Conservation (phyloP, 1,284 basidiomycete species). For the Caloboletus firmus region DNA sequence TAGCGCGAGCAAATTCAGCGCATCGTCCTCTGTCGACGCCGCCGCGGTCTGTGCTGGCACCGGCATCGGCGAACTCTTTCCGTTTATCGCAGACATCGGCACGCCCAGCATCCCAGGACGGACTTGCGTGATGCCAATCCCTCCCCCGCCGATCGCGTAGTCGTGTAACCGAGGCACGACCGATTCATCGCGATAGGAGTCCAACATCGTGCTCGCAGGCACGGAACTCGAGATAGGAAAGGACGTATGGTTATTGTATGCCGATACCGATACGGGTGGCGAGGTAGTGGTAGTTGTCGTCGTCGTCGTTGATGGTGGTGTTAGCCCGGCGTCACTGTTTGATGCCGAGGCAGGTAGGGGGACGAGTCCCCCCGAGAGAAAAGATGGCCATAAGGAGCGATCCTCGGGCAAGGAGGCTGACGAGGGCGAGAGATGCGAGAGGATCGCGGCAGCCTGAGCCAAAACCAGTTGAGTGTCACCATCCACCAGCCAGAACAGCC, state of each 20-base stretch:
- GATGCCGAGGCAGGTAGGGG: slow-evolving; percentile 48
- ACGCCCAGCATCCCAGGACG: slow-evolving; percentile 60
- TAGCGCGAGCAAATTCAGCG: slow-evolving; percentile 29
- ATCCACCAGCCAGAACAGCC: neutral
- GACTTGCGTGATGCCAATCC: slow-evolving; percentile 48
- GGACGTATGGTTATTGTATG: slow-evolving; percentile 20
- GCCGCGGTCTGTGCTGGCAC: neutral
- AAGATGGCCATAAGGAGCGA: slow-evolving; percentile 82
- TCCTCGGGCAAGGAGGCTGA: slow-evolving; percentile 87
- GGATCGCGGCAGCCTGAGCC: slow-evolving; percentile 85
- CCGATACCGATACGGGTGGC: slow-evolving; percentile 19
- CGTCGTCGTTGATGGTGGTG: neutral
- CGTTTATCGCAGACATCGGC: neutral
- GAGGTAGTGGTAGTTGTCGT: slow-evolving; percentile 5
- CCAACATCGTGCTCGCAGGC: slow-evolving; percentile 32
- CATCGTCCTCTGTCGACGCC: slow-evolving; percentile 21
- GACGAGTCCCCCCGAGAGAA: slow-evolving; percentile 67
- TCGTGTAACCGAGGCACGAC: slow-evolving; percentile 64
- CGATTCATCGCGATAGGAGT: slow-evolving; percentile 37
- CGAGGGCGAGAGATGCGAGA: slow-evolving; percentile 75
- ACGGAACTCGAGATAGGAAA: slow-evolving; percentile 45
- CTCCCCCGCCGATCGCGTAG: slow-evolving; percentile 47
- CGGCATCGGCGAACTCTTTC: slow-evolving; percentile 9
- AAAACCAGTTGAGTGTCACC: slow-evolving; percentile 8
- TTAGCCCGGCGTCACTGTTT: slow-evolving; percentile 14